Evolutionary conservation across 2,329 filamentous ascomycete genomes (phyloP).

Genomic region (Nannizzia gypsea): DNA sequence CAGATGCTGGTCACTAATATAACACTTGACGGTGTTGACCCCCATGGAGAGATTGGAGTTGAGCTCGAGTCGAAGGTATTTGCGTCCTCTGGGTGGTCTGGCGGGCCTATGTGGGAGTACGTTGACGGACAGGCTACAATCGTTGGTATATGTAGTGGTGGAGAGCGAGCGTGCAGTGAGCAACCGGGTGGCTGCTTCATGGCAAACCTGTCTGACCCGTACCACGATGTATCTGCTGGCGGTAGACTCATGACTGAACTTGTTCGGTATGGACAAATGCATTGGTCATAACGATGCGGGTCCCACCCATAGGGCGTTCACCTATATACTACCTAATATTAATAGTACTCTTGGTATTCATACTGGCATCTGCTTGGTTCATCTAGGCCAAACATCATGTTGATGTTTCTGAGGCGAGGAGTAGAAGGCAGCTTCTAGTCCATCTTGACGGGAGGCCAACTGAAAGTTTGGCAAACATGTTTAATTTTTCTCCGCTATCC

Average conservation of each 20-base stretch:
- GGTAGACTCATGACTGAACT: constrained; percentile 18
- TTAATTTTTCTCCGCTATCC: too few species aligned
- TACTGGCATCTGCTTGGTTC: background rate
- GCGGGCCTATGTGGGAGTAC: constrained; percentile 18
- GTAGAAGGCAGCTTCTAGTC: too few species aligned
- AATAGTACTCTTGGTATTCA: background rate
- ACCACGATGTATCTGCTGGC: constrained; percentile 19
- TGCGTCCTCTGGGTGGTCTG: constrained; percentile 18
- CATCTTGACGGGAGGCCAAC: too few species aligned
- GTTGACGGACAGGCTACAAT: constrained; percentile 16
- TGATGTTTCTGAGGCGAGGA: too few species aligned
- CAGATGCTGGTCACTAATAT: constrained; percentile 17
- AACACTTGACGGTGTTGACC: constrained; percentile 15
- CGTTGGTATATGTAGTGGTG: constrained; percentile 18
- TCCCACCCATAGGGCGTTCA: too few species aligned
- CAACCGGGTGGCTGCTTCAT: constrained; percentile 14
- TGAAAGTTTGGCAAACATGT: too few species aligned
- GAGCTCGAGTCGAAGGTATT: constrained; percentile 17
- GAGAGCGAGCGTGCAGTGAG: constrained; percentile 17
- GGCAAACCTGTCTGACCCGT: constrained; percentile 11
- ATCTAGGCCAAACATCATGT: too few species aligned
- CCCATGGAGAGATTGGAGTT: constrained; percentile 15
- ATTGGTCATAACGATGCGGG: constrained; percentile 10
- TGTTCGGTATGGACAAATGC: constrained; percentile 12
- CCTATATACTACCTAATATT: background rate